Conservation (phyloP, 179 eudicot species). For the Monotropa hypopitys region DNA sequence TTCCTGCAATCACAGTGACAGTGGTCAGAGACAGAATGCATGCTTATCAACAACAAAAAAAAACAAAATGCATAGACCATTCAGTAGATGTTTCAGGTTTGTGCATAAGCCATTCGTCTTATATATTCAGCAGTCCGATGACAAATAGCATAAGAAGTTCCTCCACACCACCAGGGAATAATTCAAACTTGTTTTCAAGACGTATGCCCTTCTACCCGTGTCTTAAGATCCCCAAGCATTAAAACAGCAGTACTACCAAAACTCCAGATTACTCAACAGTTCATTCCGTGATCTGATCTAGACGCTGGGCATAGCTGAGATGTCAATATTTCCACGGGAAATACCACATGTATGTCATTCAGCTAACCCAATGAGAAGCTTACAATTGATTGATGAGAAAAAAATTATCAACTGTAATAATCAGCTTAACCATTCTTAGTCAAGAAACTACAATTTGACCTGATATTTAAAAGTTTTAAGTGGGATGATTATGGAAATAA, state of each 20-base stretch:
- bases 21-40: neutral
- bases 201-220: neutral
- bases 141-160: neutral
- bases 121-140: neutral
- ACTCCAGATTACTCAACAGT: neutral
- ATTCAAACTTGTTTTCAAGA: neutral
- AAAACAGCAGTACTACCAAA: neutral
- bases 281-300: neutral
- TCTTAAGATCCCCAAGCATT: neutral
- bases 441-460: neutral
- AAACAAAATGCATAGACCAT: neutral
- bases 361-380: neutral
- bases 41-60: too few species aligned
- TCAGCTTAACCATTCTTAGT: neutral
- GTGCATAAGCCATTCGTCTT: neutral
- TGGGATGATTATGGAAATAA: too few species aligned
- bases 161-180: neutral
- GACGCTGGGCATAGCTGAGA: neutral
- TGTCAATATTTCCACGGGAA: neutral
- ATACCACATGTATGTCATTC: too few species aligned
- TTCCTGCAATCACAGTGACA: conserved; percentile 38
- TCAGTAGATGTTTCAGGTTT: neutral
- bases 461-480: too few species aligned
- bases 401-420: neutral
- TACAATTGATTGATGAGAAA: neutral